phyloP scores from a whole-genome alignment of 495 filamentous ascomycete genomes.

The Hyaloscypha bicolor region DNA sequence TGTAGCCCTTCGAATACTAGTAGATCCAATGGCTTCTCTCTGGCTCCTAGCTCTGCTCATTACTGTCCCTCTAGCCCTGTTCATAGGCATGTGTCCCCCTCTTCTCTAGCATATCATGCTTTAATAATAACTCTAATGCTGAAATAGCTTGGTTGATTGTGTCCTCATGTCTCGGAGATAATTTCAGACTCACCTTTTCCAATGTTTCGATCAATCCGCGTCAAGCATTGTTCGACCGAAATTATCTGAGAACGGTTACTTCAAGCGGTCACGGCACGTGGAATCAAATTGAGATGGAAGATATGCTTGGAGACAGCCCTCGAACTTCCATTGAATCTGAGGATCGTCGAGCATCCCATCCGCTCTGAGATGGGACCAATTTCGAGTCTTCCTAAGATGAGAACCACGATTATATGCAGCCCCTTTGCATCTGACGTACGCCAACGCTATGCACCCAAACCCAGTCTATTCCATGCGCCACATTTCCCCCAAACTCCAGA shows the following conservation, averaged over 20 bases:
- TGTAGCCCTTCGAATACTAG: too few relatives aligned
- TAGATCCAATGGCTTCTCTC: constrained; percentile 48
- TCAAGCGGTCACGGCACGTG: constrained; percentile 55
- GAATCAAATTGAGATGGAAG: constrained; percentile 66
- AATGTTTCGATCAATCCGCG: constrained; percentile 39
- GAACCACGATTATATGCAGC: neutral
- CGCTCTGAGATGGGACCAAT: neutral
- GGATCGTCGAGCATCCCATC: neutral
- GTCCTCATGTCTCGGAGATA: constrained; percentile 61
- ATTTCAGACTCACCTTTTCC: constrained; percentile 47
- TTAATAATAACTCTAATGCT: constrained; percentile 9
- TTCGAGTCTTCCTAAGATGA: neutral
- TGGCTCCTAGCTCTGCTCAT: constrained; percentile 53
- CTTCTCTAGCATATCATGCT: neutral
- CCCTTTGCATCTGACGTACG: neutral
- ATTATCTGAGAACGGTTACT: constrained; percentile 58
- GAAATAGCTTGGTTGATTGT: constrained; percentile 54
- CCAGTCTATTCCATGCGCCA: neutral
- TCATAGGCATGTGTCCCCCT: constrained; percentile 43
- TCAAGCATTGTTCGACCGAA: constrained; percentile 51
- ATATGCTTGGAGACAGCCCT: constrained; percentile 52
- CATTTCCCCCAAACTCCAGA: neutral
- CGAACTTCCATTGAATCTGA: constrained; percentile 22
- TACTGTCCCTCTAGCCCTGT: constrained; percentile 48
- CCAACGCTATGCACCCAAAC: constrained; percentile 1